Evolutionary conservation across 352 stramenopile genomes (phyloP).

Genomic region (Phytophthora capsici): DNA sequence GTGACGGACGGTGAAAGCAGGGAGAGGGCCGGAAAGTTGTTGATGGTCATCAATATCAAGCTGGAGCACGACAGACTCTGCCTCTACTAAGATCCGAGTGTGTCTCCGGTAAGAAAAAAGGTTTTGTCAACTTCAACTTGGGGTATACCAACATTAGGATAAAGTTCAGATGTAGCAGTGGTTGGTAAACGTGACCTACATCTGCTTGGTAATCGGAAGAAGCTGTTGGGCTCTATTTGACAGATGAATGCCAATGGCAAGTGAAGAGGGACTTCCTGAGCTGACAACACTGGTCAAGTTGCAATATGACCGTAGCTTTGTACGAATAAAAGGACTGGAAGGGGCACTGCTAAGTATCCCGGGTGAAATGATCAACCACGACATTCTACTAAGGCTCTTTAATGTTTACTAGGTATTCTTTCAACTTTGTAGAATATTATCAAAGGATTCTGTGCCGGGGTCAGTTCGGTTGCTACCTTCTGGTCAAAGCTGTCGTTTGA

Average conservation of each 20-base stretch:
- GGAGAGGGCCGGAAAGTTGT: slow-evolving; percentile 12
- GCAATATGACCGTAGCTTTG: slow-evolving; percentile 7
- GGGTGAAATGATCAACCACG: too few relatives aligned
- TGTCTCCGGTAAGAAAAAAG: slow-evolving; percentile 20
- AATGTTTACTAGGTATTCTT: too few relatives aligned
- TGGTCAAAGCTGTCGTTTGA: not conserved
- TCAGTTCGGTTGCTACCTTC: not conserved
- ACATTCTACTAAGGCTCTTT: too few relatives aligned
- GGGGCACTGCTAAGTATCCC: not conserved
- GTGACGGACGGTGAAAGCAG: slow-evolving; percentile 13
- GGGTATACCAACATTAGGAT: slow-evolving; percentile 12
- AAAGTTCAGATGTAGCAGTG: not conserved
- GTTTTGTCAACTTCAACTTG: slow-evolving; percentile 17
- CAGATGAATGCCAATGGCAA: too few relatives aligned
- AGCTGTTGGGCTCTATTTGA: slow-evolving; percentile 11
- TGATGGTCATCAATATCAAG: slow-evolving; percentile 25
- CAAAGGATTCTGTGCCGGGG: slow-evolving; percentile 21
- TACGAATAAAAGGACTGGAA: slow-evolving; percentile 4
- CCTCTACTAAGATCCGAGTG: slow-evolving; percentile 19
- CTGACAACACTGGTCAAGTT: too few relatives aligned
- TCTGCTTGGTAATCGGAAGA: slow-evolving; percentile 9
- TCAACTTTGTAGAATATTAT: too few relatives aligned
- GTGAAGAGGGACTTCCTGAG: too few relatives aligned
- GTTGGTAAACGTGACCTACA: slow-evolving; percentile 8
- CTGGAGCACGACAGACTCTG: slow-evolving; percentile 11